phyloP scores from a whole-genome alignment of 2,329 filamentous ascomycete species.

The Colletotrichum nymphaeae region DNA sequence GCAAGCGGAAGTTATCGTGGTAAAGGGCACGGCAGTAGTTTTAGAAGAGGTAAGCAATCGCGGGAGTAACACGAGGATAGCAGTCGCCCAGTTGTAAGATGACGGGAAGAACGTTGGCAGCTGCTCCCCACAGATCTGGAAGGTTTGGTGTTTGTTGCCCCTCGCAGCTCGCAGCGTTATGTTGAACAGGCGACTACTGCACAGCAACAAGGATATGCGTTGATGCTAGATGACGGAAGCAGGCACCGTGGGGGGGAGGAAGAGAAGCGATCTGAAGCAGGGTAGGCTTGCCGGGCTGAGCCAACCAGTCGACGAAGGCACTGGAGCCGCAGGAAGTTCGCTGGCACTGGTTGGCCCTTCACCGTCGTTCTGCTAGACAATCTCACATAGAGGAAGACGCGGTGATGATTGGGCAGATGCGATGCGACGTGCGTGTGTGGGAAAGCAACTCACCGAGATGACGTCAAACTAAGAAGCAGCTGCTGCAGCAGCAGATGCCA shows the following conservation, averaged over 20 bases:
- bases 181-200: constrained; percentile 26
- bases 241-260: constrained; percentile 14
- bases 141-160: neutral
- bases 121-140: neutral
- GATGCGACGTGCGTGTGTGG: neutral
- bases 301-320: constrained; percentile 15
- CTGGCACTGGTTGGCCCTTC: constrained; percentile 14
- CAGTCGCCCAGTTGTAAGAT: neutral
- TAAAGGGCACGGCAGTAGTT: neutral
- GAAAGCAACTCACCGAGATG: constrained; percentile 30
- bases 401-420: constrained; percentile 22
- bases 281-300: neutral
- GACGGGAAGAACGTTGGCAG: neutral
- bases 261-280: constrained; percentile 16
- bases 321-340: neutral
- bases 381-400: neutral
- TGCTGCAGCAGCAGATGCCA: neutral
- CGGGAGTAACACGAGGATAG: neutral
- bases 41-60: constrained; percentile 15
- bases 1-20: constrained; percentile 15
- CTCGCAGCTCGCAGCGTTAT: neutral
- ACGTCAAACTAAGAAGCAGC: constrained; percentile 23
- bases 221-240: constrained; percentile 26
- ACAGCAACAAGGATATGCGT: constrained; percentile 17
- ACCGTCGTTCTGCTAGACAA: constrained; percentile 19